phyloP scores from a whole-genome alignment of 306 rosid species.

The Sindora glabra region DNA sequence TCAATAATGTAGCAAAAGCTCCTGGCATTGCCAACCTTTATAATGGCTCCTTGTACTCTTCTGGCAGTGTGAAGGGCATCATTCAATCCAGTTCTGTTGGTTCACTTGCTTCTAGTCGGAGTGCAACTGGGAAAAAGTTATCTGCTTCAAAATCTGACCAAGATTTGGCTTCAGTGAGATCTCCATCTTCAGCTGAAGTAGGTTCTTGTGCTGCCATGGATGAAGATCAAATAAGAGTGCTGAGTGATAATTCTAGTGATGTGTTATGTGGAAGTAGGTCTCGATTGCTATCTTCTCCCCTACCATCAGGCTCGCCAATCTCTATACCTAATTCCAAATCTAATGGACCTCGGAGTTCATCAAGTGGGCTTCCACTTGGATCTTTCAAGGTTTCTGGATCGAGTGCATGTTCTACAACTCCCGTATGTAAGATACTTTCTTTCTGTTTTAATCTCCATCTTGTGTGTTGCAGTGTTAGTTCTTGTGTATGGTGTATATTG shows the following conservation, averaged over 20 bases:
- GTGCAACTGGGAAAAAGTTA: slow-evolving; percentile 40
- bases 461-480: too few relatives aligned
- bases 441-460: slow-evolving; percentile 13
- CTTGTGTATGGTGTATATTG: slow-evolving; percentile 5
- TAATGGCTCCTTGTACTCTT: slow-evolving; percentile 49
- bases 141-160: slow-evolving; percentile 94
- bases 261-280: slow-evolving; percentile 50
- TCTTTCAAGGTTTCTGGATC: slow-evolving; percentile 55
- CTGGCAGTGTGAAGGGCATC: slow-evolving; percentile 59
- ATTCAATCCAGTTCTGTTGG: slow-evolving; percentile 64
- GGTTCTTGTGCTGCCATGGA: slow-evolving; percentile 56
- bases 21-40: slow-evolving; percentile 37
- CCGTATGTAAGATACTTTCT: slow-evolving; percentile 74
- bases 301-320: slow-evolving; percentile 41
- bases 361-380: slow-evolving; percentile 36
- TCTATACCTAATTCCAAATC: slow-evolving; percentile 44
- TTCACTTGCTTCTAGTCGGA: slow-evolving; percentile 53
- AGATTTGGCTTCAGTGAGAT: slow-evolving; percentile 79
- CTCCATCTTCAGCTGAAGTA: slow-evolving; percentile 56
- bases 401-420: slow-evolving; percentile 53
- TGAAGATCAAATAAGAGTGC: slow-evolving; percentile 61
- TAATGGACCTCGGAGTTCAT: slow-evolving; percentile 46
- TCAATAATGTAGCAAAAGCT: slow-evolving; percentile 35
- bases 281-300: slow-evolving; percentile 68
- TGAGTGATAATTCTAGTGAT: slow-evolving; percentile 58